Conservation (phyloP, 352 stramenopile genomes). For the Nothophytophthora sp. region DNA sequence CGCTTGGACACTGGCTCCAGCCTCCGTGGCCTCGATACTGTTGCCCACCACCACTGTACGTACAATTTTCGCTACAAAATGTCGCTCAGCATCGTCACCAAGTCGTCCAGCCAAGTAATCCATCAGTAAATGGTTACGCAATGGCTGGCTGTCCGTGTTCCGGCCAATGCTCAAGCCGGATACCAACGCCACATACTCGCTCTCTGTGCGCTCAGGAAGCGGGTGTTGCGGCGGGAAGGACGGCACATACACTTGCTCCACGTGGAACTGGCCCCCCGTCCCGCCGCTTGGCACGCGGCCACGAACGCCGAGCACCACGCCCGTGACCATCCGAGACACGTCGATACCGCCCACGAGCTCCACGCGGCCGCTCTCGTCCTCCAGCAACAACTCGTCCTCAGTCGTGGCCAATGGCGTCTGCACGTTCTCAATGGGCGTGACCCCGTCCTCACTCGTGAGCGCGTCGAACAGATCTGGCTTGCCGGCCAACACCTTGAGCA, state of each 20-base stretch:
- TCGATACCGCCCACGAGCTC: slow-evolving; percentile 62
- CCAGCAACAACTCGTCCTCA: slow-evolving; percentile 80
- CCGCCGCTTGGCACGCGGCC: slow-evolving; percentile 47
- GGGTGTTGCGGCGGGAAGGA: slow-evolving; percentile 47
- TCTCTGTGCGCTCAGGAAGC: slow-evolving; percentile 45
- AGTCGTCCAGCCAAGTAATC: slow-evolving; percentile 82
- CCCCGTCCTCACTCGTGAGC: slow-evolving; percentile 59
- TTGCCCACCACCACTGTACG: slow-evolving; percentile 79
- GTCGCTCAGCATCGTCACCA: slow-evolving; percentile 49
- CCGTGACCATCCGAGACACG: slow-evolving; percentile 60
- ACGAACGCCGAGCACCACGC: slow-evolving; percentile 71
- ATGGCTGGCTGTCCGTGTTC: slow-evolving; percentile 30
- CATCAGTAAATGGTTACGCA: slow-evolving; percentile 65
- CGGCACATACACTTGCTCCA: slow-evolving; percentile 62
- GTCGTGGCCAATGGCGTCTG: slow-evolving; percentile 48
- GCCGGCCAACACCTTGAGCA: slow-evolving; percentile 77
- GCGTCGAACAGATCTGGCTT: slow-evolving; percentile 87
- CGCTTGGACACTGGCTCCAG: slow-evolving; percentile 24
- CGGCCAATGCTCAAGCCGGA: slow-evolving; percentile 54
- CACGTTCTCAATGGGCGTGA: slow-evolving; percentile 40
- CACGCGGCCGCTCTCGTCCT: slow-evolving; percentile 89
- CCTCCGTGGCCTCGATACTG: slow-evolving; percentile 20
- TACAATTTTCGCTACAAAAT: slow-evolving; percentile 72
- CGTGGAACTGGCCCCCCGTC: slow-evolving; percentile 47
- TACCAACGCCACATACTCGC: slow-evolving; percentile 69